These are phyloP conservation scores for Corymbia maculata DNA, from an alignment of 345 rosid genomes.

Conservation along the genomic window DNA sequence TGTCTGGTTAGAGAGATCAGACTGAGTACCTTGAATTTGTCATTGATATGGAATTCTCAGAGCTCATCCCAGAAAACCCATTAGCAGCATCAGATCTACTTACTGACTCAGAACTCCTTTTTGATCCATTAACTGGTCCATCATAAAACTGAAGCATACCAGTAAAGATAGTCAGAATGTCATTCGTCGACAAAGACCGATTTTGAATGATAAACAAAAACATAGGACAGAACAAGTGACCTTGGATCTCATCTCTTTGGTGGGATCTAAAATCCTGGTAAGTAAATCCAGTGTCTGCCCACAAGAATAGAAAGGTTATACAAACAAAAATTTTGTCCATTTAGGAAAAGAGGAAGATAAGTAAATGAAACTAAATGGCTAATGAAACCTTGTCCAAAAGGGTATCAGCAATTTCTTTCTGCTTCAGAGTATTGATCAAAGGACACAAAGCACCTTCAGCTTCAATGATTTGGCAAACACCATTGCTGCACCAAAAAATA, in stretches of 20 bases:
- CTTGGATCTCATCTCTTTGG: conserved; percentile 69
- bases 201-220: neutral
- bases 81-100: conserved; percentile 2
- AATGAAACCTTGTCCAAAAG: conserved; percentile 51
- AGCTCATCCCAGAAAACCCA: conserved; percentile 2
- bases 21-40: neutral
- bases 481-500: conserved; percentile 31
- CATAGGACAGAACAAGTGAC: conserved; percentile 7
- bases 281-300: conserved; percentile 65
- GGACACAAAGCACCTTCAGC: conserved; percentile 54
- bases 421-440: conserved; percentile 46
- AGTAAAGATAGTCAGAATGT: conserved; percentile 6
- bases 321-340: neutral
- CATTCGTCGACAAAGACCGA: neutral
- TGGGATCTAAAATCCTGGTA: conserved; percentile 63
- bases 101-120: conserved; percentile 10
- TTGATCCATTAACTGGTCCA: conserved; percentile 43
- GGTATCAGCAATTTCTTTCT: conserved; percentile 22
- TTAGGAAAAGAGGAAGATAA: neutral
- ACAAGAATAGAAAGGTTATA: neutral
- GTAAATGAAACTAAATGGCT: neutral
- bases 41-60: neutral
- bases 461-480: conserved; percentile 55
- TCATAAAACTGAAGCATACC: conserved; percentile 40
- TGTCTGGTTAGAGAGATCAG: neutral